Evolutionary conservation across 495 filamentous ascomycete genomes (phyloP).

Genomic region (Penicillium canariense): DNA sequence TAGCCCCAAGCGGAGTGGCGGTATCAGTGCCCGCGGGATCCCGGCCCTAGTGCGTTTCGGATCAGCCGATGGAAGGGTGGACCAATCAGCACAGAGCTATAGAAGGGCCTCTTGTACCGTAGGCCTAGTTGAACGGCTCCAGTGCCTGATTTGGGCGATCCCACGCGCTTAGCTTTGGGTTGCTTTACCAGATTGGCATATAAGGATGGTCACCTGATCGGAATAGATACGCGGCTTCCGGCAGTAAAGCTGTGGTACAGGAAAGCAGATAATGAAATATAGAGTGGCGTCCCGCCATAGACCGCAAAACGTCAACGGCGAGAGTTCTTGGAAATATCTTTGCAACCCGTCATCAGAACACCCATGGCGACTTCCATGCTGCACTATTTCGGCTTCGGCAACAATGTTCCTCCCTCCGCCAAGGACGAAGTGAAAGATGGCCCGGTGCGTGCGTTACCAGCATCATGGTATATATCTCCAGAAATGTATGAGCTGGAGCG

Average conservation of each 20-base stretch:
- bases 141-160: neutral
- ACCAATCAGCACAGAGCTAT: neutral
- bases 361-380: conserved; percentile 28
- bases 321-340: neutral
- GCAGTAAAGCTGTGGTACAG: neutral
- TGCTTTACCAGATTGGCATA: neutral
- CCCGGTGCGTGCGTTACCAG: conserved; percentile 40
- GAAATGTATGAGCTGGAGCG: conserved; percentile 53
- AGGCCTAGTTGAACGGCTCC: neutral
- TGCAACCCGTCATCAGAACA: neutral
- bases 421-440: conserved; percentile 18
- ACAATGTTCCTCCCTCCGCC: conserved; percentile 11
- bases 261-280: neutral
- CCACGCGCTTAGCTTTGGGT: neutral
- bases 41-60: neutral
- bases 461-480: conserved; percentile 47
- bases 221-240: neutral
- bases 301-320: neutral
- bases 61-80: neutral
- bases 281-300: neutral
- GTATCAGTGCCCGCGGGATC: neutral
- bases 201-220: conserved; percentile 1
- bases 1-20: neutral
- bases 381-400: conserved; percentile 33
- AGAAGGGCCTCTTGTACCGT: neutral